phyloP scores from a whole-genome alignment of 2,329 filamentous ascomycete species.

The Beauveria caledonica region DNA sequence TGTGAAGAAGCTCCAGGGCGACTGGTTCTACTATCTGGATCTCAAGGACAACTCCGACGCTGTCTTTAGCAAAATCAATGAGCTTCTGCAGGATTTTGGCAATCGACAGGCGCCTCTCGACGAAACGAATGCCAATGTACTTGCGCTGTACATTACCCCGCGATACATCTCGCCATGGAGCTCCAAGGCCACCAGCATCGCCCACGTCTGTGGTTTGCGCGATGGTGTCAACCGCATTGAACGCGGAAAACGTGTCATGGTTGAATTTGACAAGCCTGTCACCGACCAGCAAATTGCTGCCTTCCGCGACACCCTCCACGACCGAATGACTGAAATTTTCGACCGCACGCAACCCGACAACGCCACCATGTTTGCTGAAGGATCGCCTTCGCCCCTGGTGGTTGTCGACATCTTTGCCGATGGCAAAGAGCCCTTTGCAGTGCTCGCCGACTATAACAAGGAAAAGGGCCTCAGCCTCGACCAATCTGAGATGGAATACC shows the following conservation, averaged over 20 bases:
- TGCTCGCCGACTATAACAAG: slow-evolving; percentile 76
- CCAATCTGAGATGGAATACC: slow-evolving; percentile 81
- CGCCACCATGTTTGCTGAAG: slow-evolving; percentile 69
- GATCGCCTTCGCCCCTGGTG: slow-evolving; percentile 52
- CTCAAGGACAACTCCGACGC: slow-evolving; percentile 38
- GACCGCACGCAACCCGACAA: slow-evolving; percentile 59
- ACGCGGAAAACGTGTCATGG: slow-evolving; percentile 70
- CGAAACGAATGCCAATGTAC: slow-evolving; percentile 37
- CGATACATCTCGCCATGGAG: slow-evolving; percentile 94
- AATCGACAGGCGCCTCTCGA: slow-evolving; percentile 20
- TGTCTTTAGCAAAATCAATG: slow-evolving; percentile 37
- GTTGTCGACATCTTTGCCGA: slow-evolving; percentile 66
- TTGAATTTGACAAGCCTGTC: slow-evolving; percentile 45
- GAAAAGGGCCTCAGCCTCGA: slow-evolving; percentile 80
- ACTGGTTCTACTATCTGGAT: slow-evolving; percentile 61
- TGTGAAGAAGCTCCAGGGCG: slow-evolving; percentile 41
- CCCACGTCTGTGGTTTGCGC: slow-evolving; percentile 79
- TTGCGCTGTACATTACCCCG: slow-evolving; percentile 66
- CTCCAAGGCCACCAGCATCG: slow-evolving; percentile 89
- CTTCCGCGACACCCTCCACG: slow-evolving; percentile 67
- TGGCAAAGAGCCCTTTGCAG: slow-evolving; percentile 56
- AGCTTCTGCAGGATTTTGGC: slow-evolving; percentile 36
- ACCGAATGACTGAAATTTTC: slow-evolving; percentile 92
- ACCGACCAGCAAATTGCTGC: slow-evolving; percentile 42
- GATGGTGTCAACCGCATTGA: slow-evolving; percentile 69